Percentiles rank a stretch among this genome's conserved stretches.
Evolutionary conservation across 2,329 filamentous ascomycete species (phyloP).

Genomic region (Aspergillus sp.): DNA sequence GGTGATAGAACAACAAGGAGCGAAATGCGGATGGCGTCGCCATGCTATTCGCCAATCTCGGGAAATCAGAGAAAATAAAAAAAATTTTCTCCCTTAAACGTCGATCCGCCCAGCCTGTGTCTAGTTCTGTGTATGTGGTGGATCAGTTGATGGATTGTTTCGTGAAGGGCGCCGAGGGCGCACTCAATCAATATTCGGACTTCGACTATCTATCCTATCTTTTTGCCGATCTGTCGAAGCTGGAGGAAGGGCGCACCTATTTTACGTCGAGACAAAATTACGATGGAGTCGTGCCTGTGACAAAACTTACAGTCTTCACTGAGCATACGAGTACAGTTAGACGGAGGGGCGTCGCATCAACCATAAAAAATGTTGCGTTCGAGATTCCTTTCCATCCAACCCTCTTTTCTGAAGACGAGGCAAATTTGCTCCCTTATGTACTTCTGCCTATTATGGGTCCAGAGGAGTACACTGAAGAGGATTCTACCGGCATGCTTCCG

Average conservation of each 20-base stretch:
- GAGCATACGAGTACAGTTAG: constrained; percentile 82
- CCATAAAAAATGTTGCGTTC: constrained; percentile 92
- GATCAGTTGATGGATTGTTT: constrained; percentile 96
- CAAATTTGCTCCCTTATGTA: constrained; percentile 84
- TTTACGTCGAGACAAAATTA: constrained; percentile 73
- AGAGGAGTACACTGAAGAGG: constrained; percentile 86
- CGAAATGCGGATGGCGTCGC: constrained; percentile 79
- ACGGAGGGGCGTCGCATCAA: constrained; percentile 89
- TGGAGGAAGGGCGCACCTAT: constrained; percentile 71
- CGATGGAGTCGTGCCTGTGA: constrained; percentile 81
- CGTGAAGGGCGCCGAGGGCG: constrained; percentile 81
- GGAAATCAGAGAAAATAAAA: constrained; percentile 74
- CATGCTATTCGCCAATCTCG: constrained; percentile 91
- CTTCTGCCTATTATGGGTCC: constrained; percentile 82
- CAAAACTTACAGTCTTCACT: constrained; percentile 92
- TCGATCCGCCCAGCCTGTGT: constrained; percentile 66
- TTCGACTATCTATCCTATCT: constrained; percentile 94
- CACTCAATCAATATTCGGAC: constrained; percentile 80
- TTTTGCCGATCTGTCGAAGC: constrained; percentile 88
- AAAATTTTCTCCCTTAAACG: constrained; percentile 69
- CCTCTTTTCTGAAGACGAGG: constrained; percentile 69
- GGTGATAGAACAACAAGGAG: constrained; percentile 56
- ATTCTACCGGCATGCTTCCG: constrained; percentile 80
- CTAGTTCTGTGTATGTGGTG: constrained; percentile 70
- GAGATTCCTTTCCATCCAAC: constrained; percentile 70